These are phyloP conservation scores for Tricholoma bakamatsutake DNA, from an alignment of 768 basidiomycete genomes.

Conservation along the genomic window DNA sequence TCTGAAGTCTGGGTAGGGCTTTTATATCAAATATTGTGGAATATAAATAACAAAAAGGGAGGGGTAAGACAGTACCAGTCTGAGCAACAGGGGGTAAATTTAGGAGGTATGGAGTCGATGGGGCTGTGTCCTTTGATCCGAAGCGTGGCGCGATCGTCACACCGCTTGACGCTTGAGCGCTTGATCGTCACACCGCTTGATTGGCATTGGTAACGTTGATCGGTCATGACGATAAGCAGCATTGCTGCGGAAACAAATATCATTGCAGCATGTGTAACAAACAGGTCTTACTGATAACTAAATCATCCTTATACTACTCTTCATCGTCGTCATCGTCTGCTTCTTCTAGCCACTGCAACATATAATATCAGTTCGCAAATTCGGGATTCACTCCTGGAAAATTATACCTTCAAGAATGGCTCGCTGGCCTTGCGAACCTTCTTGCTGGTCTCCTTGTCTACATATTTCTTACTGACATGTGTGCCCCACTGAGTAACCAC, in stretches of 20 bases:
- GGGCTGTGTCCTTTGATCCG: no score
- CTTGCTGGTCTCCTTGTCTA: conserved; percentile 92
- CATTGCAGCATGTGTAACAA: background rate
- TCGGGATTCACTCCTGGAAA: background rate
- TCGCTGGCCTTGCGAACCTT: conserved; percentile 93
- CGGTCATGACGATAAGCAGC: no score
- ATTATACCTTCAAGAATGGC: conserved; percentile 83
- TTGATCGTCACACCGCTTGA: no score
- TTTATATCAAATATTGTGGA: no score
- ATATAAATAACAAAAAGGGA: no score
- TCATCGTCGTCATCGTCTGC: conserved; percentile 78
- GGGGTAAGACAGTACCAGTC: no score
- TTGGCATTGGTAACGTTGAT: no score
- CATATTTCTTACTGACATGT: conserved; percentile 94
- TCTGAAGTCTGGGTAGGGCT: no score
- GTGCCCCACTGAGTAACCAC: conserved; percentile 90
- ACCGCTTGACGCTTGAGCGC: no score
- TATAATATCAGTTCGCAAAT: conserved; percentile 4
- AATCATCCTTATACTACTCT: conserved; percentile 23
- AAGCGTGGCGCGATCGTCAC: no score
- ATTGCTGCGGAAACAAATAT: background rate
- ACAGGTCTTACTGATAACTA: background rate
- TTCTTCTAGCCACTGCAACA: conserved; percentile 79
- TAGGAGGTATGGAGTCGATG: no score
- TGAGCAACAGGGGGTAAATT: no score